Conservation (phyloP, 2,329 filamentous ascomycete species). For the Corinectria fuckeliana region DNA sequence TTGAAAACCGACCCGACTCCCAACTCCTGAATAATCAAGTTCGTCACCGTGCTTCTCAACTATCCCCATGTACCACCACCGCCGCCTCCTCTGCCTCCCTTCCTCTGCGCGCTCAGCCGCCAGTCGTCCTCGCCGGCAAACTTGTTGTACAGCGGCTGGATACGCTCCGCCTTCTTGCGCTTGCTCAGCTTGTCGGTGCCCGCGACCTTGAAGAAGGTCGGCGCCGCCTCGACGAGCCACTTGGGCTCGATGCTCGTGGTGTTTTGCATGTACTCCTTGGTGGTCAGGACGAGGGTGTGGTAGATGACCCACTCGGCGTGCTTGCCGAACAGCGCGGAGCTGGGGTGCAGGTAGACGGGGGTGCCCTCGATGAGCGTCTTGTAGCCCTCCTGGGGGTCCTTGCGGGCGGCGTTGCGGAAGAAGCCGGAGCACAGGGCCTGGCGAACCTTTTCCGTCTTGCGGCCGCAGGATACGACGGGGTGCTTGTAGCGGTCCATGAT, state of each 20-base stretch:
- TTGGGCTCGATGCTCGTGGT: slow-evolving; percentile 94
- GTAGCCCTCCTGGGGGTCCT: slow-evolving; percentile 96
- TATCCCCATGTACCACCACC: slow-evolving; percentile 94
- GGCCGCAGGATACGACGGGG: slow-evolving; percentile 80
- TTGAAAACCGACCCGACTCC: not conserved
- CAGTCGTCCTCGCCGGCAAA: slow-evolving; percentile 94
- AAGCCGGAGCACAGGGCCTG: slow-evolving; percentile 91
- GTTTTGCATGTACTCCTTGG: slow-evolving; percentile 97
- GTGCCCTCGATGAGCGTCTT: slow-evolving; percentile 97
- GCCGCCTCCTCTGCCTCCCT: slow-evolving; percentile 82
- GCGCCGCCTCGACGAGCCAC: slow-evolving; percentile 93
- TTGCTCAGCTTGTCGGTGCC: slow-evolving; percentile 86
- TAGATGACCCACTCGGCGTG: slow-evolving; percentile 97
- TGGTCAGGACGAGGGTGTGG: slow-evolving; percentile 87
- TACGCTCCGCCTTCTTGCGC: slow-evolving; percentile 90
- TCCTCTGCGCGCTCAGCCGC: slow-evolving; percentile 87
- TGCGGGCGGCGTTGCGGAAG: slow-evolving; percentile 93
- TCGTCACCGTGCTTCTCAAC: not conserved
- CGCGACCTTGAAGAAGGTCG: slow-evolving; percentile 98
- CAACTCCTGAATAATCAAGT: not conserved
- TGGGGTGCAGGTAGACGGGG: slow-evolving; percentile 92
- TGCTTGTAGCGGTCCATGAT: slow-evolving; percentile 95
- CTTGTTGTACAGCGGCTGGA: slow-evolving; percentile 93
- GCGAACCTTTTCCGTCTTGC: slow-evolving; percentile 85
- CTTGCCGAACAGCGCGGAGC: slow-evolving; percentile 91